Conservation (phyloP, 306 rosid genomes). For the Sphenostylis stenocarpa region DNA sequence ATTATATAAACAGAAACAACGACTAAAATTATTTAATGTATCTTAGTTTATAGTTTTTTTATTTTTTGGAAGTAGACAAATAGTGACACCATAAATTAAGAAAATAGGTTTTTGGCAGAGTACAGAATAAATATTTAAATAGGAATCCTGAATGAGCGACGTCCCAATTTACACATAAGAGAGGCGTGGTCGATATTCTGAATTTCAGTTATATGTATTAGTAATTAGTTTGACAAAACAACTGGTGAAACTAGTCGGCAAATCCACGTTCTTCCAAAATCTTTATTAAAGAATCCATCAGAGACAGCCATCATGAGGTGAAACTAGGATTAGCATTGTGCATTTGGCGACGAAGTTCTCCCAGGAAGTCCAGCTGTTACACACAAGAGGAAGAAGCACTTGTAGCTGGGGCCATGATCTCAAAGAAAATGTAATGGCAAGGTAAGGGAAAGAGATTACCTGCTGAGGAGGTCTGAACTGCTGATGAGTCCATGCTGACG, state of each 20-base stretch:
- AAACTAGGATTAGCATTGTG: conserved; percentile 34
- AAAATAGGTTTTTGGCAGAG: not conserved
- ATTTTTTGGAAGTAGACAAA: not conserved
- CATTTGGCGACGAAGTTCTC: conserved; percentile 62
- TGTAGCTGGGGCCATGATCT: conserved; percentile 46
- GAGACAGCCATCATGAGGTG: conserved; percentile 39
- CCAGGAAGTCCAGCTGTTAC: conserved; percentile 61
- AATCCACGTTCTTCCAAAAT: conserved; percentile 28
- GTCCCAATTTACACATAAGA: conserved; percentile 25
- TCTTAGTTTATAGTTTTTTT: not conserved
- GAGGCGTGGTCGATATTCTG: not conserved
- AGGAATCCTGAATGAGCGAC: conserved; percentile 10
- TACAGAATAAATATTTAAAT: conserved; percentile 15
- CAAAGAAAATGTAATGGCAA: not conserved
- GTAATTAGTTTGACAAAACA: conserved; percentile 21
- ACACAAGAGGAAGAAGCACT: conserved; percentile 38
- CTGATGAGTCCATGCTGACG: conserved; percentile 53
- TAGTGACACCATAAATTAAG: not conserved
- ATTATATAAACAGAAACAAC: too few species aligned
- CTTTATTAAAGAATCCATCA: conserved; percentile 22
- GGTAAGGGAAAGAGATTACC: conserved; percentile 34
- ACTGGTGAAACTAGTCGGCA: conserved; percentile 17
- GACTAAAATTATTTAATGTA: too few species aligned
- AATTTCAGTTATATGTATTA: conserved; percentile 19
- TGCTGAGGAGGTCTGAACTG: conserved; percentile 65